Evolutionary conservation across 176 grass and related monocot species (phyloP).

Genomic region (Oryza coarctata): DNA sequence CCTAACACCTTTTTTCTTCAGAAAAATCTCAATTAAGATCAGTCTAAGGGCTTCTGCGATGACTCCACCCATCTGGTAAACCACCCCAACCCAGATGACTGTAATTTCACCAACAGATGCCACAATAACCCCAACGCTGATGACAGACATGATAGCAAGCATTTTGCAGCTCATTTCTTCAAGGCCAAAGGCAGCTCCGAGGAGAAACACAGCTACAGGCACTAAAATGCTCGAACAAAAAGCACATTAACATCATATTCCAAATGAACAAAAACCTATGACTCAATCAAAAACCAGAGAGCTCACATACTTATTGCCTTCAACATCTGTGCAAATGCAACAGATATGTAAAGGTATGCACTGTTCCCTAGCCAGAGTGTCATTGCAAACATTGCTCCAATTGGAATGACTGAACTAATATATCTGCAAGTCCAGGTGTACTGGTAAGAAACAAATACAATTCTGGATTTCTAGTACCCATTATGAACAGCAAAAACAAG

Average conservation of each 20-base stretch:
- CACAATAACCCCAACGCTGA: constrained; percentile 88
- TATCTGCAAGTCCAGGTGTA: constrained; percentile 67
- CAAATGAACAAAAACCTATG: not conserved
- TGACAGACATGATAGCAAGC: constrained; percentile 93
- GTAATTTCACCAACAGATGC: constrained; percentile 95
- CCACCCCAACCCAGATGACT: constrained; percentile 89
- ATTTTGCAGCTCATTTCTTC: constrained; percentile 92
- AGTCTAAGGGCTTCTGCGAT: constrained; percentile 89
- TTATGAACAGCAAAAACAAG: constrained; percentile 4
- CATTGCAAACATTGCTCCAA: constrained; percentile 99
- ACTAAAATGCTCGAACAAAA: constrained; percentile 54
- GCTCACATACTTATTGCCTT: constrained; percentile 90
- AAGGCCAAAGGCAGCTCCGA: constrained; percentile 77
- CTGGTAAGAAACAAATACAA: constrained; percentile 7
- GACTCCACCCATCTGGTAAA: constrained; percentile 98
- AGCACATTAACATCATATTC: constrained; percentile 7
- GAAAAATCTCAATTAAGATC: constrained; percentile 96
- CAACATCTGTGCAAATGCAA: constrained; percentile 99
- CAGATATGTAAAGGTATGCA: constrained; percentile 98
- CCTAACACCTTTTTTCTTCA: constrained; percentile 95
- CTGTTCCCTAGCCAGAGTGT: constrained; percentile 98
- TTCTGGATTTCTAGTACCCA: not conserved
- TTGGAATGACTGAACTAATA: constrained; percentile 89
- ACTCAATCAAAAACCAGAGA: constrained; percentile 1
- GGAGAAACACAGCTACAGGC: constrained; percentile 97